Conservation (phyloP, 257 asterid genomes). For the Nyctanthes arbortristis region DNA sequence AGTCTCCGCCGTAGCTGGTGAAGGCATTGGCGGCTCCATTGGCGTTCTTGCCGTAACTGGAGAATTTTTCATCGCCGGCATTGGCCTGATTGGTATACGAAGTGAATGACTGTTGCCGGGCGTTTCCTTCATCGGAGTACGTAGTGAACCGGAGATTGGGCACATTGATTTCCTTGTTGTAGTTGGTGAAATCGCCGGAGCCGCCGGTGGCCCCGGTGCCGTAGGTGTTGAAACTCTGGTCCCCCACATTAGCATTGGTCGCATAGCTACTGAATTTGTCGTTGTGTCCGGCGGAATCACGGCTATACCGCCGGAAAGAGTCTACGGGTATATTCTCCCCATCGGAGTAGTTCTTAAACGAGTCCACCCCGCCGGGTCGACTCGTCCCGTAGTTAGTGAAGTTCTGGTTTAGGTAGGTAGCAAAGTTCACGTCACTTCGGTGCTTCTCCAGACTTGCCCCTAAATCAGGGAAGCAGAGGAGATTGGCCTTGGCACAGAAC, state of each 20-base stretch:
- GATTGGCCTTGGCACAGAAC: conserved; percentile 65
- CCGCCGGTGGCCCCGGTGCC: conserved; percentile 68
- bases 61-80: conserved; percentile 60
- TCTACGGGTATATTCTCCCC: conserved; percentile 37
- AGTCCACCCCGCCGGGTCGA: conserved; percentile 48
- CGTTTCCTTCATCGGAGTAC: conserved; percentile 60
- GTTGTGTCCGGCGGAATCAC: conserved; percentile 53
- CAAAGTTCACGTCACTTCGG: conserved; percentile 43
- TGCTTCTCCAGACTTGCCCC: conserved; percentile 60
- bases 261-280: conserved; percentile 61
- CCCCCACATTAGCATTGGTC: conserved; percentile 44
- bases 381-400: conserved; percentile 75
- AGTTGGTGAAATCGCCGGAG: conserved; percentile 50
- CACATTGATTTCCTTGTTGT: conserved; percentile 37
- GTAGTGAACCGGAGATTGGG: conserved; percentile 63
- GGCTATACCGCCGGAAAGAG: conserved; percentile 79
- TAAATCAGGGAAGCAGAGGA: conserved; percentile 63
- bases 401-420: conserved; percentile 36
- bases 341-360: conserved; percentile 58
- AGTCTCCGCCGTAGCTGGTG: conserved; percentile 52
- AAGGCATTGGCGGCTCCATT: conserved; percentile 62
- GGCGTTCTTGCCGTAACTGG: conserved; percentile 71
- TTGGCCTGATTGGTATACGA: conserved; percentile 48
- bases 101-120: conserved; percentile 51
- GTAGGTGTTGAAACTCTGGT: conserved; percentile 71